These are phyloP conservation scores for Hortiboletus campestris DNA, from an alignment of 768 basidiomycete species.

Conservation along the genomic window DNA sequence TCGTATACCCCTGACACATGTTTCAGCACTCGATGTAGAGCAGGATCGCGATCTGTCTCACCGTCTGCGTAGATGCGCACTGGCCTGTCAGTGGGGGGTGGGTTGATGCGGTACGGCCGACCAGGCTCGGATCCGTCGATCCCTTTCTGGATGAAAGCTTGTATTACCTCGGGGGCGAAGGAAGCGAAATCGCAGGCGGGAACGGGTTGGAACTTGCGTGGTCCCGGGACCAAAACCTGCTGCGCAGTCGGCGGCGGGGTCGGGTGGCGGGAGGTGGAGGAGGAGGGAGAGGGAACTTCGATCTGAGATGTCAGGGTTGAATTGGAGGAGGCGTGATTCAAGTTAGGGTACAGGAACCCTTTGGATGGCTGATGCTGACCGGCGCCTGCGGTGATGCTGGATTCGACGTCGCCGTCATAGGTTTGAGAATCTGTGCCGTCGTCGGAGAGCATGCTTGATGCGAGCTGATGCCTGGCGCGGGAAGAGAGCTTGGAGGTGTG, in stretches of 20 bases:
- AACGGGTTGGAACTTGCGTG: slow-evolving; percentile 39
- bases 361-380: slow-evolving; percentile 38
- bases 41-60: slow-evolving; percentile 31
- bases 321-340: slow-evolving; percentile 46
- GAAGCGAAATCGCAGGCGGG: slow-evolving; percentile 60
- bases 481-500: slow-evolving; percentile 24
- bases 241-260: slow-evolving; percentile 27
- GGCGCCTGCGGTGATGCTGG: slow-evolving; percentile 60
- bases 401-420: slow-evolving; percentile 89
- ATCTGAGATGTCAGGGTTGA: slow-evolving; percentile 52
- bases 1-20: slow-evolving; percentile 82
- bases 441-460: slow-evolving; percentile 56
- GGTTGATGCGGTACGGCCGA: slow-evolving; percentile 78
- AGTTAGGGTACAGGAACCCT: slow-evolving; percentile 25
- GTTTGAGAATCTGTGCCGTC: slow-evolving; percentile 82
- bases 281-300: slow-evolving; percentile 16
- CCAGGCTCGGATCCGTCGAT: slow-evolving; percentile 62
- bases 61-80: slow-evolving; percentile 95
- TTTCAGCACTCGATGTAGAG: background rate
- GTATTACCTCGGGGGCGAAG: slow-evolving; percentile 75
- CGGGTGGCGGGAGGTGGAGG: slow-evolving; percentile 19
- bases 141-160: slow-evolving; percentile 68
- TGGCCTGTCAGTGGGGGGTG: slow-evolving; percentile 77
- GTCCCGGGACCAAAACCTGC: slow-evolving; percentile 37
- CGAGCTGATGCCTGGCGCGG: slow-evolving; percentile 50